phyloP scores from a whole-genome alignment of 495 filamentous ascomycete genomes.

The Penicillium chermesinum region DNA sequence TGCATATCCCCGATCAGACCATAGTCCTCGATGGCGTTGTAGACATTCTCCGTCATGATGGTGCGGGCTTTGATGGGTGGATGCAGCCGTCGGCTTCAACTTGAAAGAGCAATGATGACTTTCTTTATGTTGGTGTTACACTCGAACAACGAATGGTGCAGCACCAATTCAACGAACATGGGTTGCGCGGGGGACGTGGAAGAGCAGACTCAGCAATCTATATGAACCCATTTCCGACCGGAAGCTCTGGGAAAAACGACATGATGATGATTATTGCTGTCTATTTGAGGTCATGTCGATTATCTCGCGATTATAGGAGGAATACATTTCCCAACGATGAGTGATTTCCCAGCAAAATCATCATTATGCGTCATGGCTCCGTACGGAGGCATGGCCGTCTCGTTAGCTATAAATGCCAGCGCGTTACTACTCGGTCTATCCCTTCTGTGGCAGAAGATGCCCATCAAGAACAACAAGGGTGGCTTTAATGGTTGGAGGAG shows the following conservation, averaged over 20 bases:
- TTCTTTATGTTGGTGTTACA: background rate
- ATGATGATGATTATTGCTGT: slow-evolving; percentile 25
- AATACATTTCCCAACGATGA: slow-evolving; percentile 3
- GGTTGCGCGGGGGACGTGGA: background rate
- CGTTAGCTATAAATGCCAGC: too few relatives aligned
- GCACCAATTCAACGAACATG: background rate
- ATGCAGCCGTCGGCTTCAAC: background rate
- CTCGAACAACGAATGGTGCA: background rate
- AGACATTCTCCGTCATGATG: slow-evolving; percentile 30
- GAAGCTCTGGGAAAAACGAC: slow-evolving; percentile 18
- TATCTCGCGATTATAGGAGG: background rate
- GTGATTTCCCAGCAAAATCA: background rate
- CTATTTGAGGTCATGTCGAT: slow-evolving; percentile 26
- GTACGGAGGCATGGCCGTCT: background rate
- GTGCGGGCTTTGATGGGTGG: background rate
- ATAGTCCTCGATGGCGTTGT: slow-evolving; percentile 69
- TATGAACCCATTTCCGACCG: slow-evolving; percentile 10
- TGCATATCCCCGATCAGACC: slow-evolving; percentile 73
- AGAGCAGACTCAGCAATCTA: slow-evolving; percentile 4
- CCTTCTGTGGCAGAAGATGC: too few relatives aligned
- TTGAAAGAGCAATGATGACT: too few relatives aligned
- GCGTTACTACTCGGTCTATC: too few relatives aligned
- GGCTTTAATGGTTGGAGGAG: too few relatives aligned
- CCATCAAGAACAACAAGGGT: too few relatives aligned
- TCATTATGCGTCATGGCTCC: background rate